These are phyloP conservation scores for Royoungia palumana DNA, from an alignment of 768 basidiomycete genomes.

Conservation along the genomic window DNA sequence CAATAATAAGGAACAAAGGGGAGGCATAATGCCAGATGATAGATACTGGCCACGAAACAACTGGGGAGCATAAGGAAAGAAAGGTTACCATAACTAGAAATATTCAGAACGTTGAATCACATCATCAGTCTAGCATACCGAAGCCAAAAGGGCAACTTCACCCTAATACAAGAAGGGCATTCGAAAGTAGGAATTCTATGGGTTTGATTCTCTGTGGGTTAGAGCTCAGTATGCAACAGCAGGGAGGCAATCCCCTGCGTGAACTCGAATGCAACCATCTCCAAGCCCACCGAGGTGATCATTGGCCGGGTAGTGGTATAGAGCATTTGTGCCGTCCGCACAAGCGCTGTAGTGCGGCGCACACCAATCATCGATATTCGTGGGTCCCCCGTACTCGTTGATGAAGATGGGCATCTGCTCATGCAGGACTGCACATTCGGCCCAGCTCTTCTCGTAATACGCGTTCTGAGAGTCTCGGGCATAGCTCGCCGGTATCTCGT, in stretches of 20 bases:
- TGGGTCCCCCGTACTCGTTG: slow-evolving; percentile 21
- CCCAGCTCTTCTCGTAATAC: slow-evolving; percentile 29
- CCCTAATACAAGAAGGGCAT: background rate
- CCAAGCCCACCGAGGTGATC: slow-evolving; percentile 9
- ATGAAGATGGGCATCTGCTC: slow-evolving; percentile 28
- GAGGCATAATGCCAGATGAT: slow-evolving; percentile 1
- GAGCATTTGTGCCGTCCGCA: background rate
- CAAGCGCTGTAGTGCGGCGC: slow-evolving; percentile 16
- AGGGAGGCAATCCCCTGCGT: slow-evolving; percentile 13
- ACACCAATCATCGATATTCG: slow-evolving; percentile 26
- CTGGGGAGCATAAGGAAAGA: background rate
- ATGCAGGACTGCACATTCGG: slow-evolving; percentile 16
- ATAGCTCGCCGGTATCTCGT: slow-evolving; percentile 10
- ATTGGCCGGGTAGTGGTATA: slow-evolving; percentile 11
- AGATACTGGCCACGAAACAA: background rate
- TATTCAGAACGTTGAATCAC: background rate
- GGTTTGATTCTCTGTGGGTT: background rate
- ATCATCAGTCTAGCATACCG: slow-evolving; percentile 3
- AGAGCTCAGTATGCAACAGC: slow-evolving; percentile 19
- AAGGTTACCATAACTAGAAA: slow-evolving; percentile 1
- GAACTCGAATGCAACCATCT: slow-evolving; percentile 17
- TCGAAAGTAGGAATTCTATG: background rate
- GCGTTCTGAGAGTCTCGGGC: slow-evolving; percentile 13
- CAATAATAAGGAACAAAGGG: background rate
- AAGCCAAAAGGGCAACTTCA: background rate